Conservation (phyloP, 2,329 filamentous ascomycete genomes). For the Grosmannia huntii region DNA sequence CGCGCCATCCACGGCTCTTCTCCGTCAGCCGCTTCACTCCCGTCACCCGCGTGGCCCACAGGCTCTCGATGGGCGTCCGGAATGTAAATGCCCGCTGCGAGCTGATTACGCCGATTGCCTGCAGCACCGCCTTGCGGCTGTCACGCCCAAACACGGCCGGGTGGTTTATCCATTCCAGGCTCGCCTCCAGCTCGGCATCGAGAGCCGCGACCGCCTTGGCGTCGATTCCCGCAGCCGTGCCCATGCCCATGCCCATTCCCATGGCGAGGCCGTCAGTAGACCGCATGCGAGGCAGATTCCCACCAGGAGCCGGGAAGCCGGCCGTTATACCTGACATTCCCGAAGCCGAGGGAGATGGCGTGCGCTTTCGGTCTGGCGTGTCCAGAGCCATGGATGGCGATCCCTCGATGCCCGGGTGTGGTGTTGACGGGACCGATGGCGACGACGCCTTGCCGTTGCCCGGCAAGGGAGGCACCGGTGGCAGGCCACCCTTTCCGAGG, state of each 20-base stretch:
- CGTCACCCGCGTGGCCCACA: constrained; percentile 74
- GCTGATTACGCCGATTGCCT: constrained; percentile 92
- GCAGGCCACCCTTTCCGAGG: constrained; percentile 84
- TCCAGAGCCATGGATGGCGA: constrained; percentile 27
- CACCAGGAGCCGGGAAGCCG: constrained; percentile 22
- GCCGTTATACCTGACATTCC: constrained; percentile 28
- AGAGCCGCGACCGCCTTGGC: constrained; percentile 68
- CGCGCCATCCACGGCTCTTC: constrained; percentile 81
- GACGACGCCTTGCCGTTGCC: constrained; percentile 20
- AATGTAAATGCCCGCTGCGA: constrained; percentile 91
- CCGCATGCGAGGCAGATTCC: constrained; percentile 35
- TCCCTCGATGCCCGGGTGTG: constrained; percentile 30
- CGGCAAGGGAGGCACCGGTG: constrained; percentile 63
- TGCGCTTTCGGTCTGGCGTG: constrained; percentile 42
- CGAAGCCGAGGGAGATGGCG: constrained; percentile 41
- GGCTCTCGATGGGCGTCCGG: constrained; percentile 73
- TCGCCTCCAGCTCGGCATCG: constrained; percentile 79
- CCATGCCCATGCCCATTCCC: constrained; percentile 36
- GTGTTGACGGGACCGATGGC: constrained; percentile 33
- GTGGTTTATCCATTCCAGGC: constrained; percentile 94
- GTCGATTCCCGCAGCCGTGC: constrained; percentile 60
- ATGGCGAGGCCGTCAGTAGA: constrained; percentile 47
- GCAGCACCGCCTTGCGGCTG: constrained; percentile 86
- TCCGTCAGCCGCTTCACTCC: constrained; percentile 76
- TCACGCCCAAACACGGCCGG: constrained; percentile 90